Conservation (phyloP, 257 asterid genomes). For the Schizonepeta tenuifolia region DNA sequence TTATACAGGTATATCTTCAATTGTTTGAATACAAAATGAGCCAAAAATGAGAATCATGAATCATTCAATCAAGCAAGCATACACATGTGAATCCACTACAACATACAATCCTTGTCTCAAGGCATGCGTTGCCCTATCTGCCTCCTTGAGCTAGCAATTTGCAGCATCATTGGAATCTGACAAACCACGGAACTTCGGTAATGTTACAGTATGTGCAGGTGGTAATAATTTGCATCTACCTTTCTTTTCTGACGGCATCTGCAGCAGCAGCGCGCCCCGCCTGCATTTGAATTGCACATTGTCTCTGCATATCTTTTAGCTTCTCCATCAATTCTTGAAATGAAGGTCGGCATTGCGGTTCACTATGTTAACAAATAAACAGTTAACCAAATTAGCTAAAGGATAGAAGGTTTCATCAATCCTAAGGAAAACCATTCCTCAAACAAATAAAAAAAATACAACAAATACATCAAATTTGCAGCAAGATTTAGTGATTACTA, state of each 20-base stretch:
- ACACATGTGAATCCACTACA: background rate
- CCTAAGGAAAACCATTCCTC: background rate
- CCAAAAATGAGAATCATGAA: constrained; percentile 26
- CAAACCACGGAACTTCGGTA: background rate
- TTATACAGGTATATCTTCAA: constrained; percentile 14
- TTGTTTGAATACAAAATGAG: constrained; percentile 12
- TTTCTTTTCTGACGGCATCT: constrained; percentile 52
- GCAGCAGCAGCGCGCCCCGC: constrained; percentile 60
- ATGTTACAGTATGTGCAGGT: background rate
- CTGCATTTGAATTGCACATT: constrained; percentile 58
- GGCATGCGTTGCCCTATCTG: background rate
- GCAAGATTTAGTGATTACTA: constrained; percentile 24
- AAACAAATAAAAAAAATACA: background rate
- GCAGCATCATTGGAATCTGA: background rate
- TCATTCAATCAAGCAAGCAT: constrained; percentile 14
- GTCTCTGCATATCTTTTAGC: constrained; percentile 75
- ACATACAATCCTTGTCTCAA: background rate
- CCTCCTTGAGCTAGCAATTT: background rate
- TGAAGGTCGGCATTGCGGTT: constrained; percentile 77
- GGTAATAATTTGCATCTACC: constrained; percentile 31
- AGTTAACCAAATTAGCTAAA: background rate
- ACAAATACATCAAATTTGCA: background rate
- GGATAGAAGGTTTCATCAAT: background rate
- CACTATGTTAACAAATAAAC: constrained; percentile 46
- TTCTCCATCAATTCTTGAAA: constrained; percentile 82